phyloP scores from a whole-genome alignment of 495 filamentous ascomycete species.

The Podospora fimiseda region DNA sequence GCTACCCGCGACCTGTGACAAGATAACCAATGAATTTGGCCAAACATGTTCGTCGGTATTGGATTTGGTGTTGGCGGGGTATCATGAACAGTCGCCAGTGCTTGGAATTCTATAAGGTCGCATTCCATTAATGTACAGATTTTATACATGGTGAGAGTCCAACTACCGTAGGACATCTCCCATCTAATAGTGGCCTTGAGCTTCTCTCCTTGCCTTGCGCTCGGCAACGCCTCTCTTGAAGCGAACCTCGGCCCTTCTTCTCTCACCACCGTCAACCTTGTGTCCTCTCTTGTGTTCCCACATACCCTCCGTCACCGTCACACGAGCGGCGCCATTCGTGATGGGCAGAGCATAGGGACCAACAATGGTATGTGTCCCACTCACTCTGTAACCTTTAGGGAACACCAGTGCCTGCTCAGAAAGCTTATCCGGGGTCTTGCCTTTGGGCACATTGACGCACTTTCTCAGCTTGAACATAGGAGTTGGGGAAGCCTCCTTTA shows the following conservation, averaged over 20 bases:
- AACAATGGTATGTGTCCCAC: conserved; percentile 55
- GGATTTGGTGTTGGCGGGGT: too few species aligned
- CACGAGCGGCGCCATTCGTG: conserved; percentile 57
- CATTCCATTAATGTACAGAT: conserved; percentile 24
- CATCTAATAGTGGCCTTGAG: conserved; percentile 21
- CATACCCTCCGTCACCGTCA: conserved; percentile 73
- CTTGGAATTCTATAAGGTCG: background rate
- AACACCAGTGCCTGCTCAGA: conserved; percentile 38
- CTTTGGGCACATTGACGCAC: conserved; percentile 68
- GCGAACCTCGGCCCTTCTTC: conserved; percentile 75
- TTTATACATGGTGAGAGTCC: conserved; percentile 13
- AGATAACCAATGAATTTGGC: background rate
- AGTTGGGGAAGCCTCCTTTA: conserved; percentile 53
- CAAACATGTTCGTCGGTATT: background rate
- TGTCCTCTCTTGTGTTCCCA: conserved; percentile 79
- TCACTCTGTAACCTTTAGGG: conserved; percentile 58
- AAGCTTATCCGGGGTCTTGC: conserved; percentile 39
- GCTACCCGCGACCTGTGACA: too few species aligned
- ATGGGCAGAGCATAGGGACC: conserved; percentile 63
- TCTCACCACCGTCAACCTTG: conserved; percentile 95
- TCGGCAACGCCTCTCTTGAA: conserved; percentile 46
- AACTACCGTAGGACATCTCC: background rate
- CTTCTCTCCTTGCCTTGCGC: conserved; percentile 39
- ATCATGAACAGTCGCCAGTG: background rate
- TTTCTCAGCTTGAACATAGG: conserved; percentile 19